Percentiles rank a stretch among this genome's conserved stretches.
Conservation (phyloP, 768 basidiomycete species). For the Suillus subaureus region DNA sequence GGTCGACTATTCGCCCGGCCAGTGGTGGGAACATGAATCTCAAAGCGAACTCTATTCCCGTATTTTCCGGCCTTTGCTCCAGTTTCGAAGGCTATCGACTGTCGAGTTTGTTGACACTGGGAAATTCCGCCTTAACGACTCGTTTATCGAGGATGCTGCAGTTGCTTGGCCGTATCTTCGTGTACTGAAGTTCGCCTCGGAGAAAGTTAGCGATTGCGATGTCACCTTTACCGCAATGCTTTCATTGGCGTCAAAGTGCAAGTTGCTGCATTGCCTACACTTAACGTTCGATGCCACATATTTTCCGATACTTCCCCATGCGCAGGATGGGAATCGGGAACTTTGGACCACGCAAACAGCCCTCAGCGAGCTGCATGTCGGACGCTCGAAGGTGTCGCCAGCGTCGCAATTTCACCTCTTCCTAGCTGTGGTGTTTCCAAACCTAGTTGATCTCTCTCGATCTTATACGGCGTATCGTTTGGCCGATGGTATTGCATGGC, state of each 20-base stretch:
- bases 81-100: not conserved
- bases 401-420: not conserved
- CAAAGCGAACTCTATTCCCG: not conserved
- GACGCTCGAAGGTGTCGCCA: not conserved
- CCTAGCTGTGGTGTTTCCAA: not conserved
- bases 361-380: not conserved
- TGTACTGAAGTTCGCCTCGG: not conserved
- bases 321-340: not conserved
- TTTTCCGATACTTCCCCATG: not conserved
- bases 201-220: too few relatives aligned
- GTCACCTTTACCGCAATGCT: not conserved
- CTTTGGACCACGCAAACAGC: not conserved
- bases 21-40: not conserved
- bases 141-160: not conserved
- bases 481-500: not conserved
- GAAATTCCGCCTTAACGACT: not conserved
- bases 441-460: not conserved
- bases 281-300: not conserved
- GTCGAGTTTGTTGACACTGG: not conserved
- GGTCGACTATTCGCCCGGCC: not conserved
- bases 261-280: not conserved
- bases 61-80: constrained; percentile 5
- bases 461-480: not conserved
- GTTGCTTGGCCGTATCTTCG: not conserved
- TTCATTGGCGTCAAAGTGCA: not conserved